Evolutionary conservation across 2,329 filamentous ascomycete genomes (phyloP), one percentile per base, ranked within the genome.

Genomic region (Neofusicoccum cordaticola): DNA sequence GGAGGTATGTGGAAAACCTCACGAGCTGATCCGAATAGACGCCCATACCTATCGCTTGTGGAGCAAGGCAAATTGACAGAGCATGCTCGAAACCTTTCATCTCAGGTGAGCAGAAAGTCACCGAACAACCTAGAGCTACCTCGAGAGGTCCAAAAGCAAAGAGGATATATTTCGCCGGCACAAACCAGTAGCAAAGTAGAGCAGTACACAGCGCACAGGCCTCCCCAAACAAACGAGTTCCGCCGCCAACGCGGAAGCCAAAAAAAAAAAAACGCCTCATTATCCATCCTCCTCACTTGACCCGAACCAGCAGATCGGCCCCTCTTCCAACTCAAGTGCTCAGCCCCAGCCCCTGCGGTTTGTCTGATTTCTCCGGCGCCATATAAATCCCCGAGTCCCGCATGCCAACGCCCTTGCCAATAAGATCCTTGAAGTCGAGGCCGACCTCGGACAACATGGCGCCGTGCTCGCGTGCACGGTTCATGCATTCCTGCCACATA

Each of bases 401-500:
- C 35, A 45, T 13, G 17, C 47, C 44, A 7, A 47, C 64, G 0
- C 68, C 69, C 53, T 66, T 74, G 6, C 90, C 91, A 13, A 97
- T 88, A 64, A 98, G 78, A 69, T 91, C 91, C 64, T 85, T 86
- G 74, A 99, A 98, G 76, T 99, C 94, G 37, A 99, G 80, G 0
- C 93, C 93, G 22, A 97, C 93, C 66, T 96, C 91, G 5, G 86
- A 85, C 65, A 99, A 80, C 81, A 95, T 88, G 65, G 83, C 84
- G 0, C 92, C 92, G 78, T 98, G 93, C 62, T 90, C 87, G 74
- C 87, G 89, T 4, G 94, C 92, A 69, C 90, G 85, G 48, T 90
- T 86, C 81, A 97, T 88, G 78, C 95, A 98, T 72, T 91, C 86
- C 62, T 85, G 85, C 91, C 92, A 97, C 1, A 91, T 85, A 50